Conservation (phyloP, 495 filamentous ascomycete species). For the Neurospora sp. region DNA sequence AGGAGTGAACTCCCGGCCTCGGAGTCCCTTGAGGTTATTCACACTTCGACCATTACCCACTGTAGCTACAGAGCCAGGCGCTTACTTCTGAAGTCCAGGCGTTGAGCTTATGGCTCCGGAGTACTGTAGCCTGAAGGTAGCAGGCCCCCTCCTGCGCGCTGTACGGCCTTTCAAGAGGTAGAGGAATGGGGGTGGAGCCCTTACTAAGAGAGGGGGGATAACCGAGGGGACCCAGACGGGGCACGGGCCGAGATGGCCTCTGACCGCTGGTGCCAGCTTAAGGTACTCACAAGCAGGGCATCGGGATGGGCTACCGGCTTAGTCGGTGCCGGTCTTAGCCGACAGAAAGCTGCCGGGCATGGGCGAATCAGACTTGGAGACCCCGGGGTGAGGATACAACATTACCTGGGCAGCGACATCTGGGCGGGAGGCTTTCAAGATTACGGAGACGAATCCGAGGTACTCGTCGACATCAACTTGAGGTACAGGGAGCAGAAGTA, state of each 20-base stretch:
- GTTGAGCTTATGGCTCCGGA: background rate
- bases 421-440: background rate
- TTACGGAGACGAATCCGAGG: background rate
- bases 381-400: background rate
- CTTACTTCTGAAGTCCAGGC: background rate
- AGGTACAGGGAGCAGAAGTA: background rate
- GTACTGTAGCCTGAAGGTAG: background rate
- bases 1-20: background rate
- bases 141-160: background rate
- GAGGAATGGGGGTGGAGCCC: background rate
- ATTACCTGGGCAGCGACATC: background rate
- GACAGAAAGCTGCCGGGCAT: background rate
- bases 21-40: background rate
- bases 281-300: background rate
- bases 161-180: background rate
- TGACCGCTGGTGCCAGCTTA: background rate
- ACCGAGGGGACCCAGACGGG: background rate
- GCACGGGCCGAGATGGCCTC: background rate
- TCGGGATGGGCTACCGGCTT: background rate
- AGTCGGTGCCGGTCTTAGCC: background rate
- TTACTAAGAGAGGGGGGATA: background rate
- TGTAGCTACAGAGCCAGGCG: background rate
- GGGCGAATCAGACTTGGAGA: background rate
- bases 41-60: background rate
- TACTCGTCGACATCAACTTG: background rate